Evolutionary conservation across 2,329 filamentous ascomycete genomes (phyloP).

Genomic region (Apiospora rasikravindrae): DNA sequence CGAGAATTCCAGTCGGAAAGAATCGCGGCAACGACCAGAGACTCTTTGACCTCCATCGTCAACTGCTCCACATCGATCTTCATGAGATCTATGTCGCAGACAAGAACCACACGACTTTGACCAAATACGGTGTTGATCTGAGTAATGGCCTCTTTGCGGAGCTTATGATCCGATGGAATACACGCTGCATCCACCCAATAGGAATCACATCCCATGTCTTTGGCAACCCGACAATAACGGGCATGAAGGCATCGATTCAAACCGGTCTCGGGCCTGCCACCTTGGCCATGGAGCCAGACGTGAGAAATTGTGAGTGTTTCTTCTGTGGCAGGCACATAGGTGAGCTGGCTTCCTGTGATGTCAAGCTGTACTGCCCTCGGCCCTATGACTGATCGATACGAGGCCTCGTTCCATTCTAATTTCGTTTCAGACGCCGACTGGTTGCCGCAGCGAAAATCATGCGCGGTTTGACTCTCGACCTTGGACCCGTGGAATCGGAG

Average conservation of each 20-base stretch:
- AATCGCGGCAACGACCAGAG: slow-evolving; percentile 28
- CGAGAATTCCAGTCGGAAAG: slow-evolving; percentile 36
- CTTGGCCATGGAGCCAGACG: slow-evolving; percentile 35
- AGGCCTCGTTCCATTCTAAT: slow-evolving; percentile 7
- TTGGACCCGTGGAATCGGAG: slow-evolving; percentile 8
- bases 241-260: slow-evolving; percentile 34
- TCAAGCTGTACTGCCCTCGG: slow-evolving; percentile 1
- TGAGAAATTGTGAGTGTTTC: slow-evolving; percentile 32
- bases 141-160: slow-evolving; percentile 32
- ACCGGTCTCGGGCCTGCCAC: slow-evolving; percentile 32
- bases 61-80: slow-evolving; percentile 25
- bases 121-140: slow-evolving; percentile 34
- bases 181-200: slow-evolving; percentile 40
- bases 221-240: slow-evolving; percentile 30
- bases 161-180: slow-evolving; percentile 31
- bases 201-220: slow-evolving; percentile 30
- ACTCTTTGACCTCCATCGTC: slow-evolving; percentile 24
- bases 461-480: slow-evolving; percentile 6
- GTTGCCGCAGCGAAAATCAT: background rate
- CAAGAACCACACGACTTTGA: slow-evolving; percentile 28
- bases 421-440: background rate
- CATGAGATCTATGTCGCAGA: slow-evolving; percentile 35
- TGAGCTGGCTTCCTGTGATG: background rate
- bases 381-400: background rate
- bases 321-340: background rate